Base-by-base conservation (phyloP, 768 basidiomycete genomes). In the Leccinum rimulosum region DNA sequence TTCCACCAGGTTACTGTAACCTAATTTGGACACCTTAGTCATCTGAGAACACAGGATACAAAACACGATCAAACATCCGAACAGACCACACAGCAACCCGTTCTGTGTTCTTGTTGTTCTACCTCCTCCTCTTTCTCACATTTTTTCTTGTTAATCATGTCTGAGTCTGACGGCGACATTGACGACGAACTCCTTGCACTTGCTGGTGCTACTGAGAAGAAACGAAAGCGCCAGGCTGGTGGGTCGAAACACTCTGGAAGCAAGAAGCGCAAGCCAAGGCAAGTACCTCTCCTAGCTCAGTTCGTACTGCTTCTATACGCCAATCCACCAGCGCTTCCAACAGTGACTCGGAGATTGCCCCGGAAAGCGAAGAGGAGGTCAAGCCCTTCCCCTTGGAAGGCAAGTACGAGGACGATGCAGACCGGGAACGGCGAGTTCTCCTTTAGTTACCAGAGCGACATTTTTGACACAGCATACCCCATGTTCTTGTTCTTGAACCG, bases 361-460 rank as follows among this genome's bases (percentile, higher is more conserved):
- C 81, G 11, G 88, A 90, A 66, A 87, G 84, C 60, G 89, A 90
- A 65, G 80, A 78, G 54, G 82, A 81, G 31, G 69, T 72, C 12
- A 88, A 92, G 64, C 87, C 86, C 4, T 98, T 93, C 70, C 95
- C 94, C 0, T 76, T 97, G 12, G 96, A 98, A 66, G 94, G 93
- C 52, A 92, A 93, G 73, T 98, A 91, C 69, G 82, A 82, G 59
- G 87, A 97, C 68, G 93, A 93, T 66, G 81, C 78, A 12, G 96
- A 98, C 73, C 83, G 89, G 67, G 82, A 87, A 63, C 76, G 80
- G 96, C 96, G 77, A 77, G 89, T 78, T 57, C 61, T 40, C 56
- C 63, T 56, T 66, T 63, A 66, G 68, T 65, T 64, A 68, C 61
- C 52, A 54, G 62, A 65, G 54, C 52, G 62, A 58, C 68, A 59